Evolutionary conservation across 2,329 filamentous ascomycete species (phyloP).

Genomic region (Periconia digitata): DNA sequence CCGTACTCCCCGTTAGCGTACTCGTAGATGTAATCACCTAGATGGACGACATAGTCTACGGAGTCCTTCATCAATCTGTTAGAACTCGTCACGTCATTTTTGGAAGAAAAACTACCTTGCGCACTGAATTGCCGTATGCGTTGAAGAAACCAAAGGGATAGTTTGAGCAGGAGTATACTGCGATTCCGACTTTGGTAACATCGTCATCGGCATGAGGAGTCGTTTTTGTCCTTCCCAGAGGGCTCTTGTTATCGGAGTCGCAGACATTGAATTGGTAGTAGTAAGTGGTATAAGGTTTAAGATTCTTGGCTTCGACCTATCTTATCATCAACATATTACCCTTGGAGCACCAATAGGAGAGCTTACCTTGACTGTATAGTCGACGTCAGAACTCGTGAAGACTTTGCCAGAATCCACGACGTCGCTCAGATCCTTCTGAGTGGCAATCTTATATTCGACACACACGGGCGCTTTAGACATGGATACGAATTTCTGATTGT

Average conservation of each 20-base stretch:
- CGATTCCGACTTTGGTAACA: slow-evolving; percentile 61
- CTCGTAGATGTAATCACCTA: slow-evolving; percentile 51
- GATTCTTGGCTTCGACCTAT: slow-evolving; percentile 64
- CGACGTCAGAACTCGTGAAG: slow-evolving; percentile 72
- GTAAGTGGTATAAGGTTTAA: slow-evolving; percentile 66
- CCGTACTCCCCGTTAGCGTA: slow-evolving; percentile 42
- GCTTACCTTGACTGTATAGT: slow-evolving; percentile 70
- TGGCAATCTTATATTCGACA: slow-evolving; percentile 64
- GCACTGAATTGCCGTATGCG: slow-evolving; percentile 46
- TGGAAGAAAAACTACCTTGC: slow-evolving; percentile 22
- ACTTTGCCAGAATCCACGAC: slow-evolving; percentile 60
- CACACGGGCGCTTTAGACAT: slow-evolving; percentile 65
- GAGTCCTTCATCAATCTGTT: slow-evolving; percentile 32
- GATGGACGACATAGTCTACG: slow-evolving; percentile 46
- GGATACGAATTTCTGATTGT: slow-evolving; percentile 54
- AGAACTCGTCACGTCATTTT: neutral
- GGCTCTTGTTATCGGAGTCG: slow-evolving; percentile 61
- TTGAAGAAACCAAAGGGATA: slow-evolving; percentile 53
- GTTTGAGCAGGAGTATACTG: slow-evolving; percentile 70
- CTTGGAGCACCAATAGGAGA: neutral
- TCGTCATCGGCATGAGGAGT: slow-evolving; percentile 60
- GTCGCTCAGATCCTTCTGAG: slow-evolving; percentile 49
- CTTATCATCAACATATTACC: slow-evolving; percentile 11
- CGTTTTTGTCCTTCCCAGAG: slow-evolving; percentile 70
- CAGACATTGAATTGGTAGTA: slow-evolving; percentile 73